Percentiles rank a stretch among this genome's conserved stretches.
Conservation (phyloP, 768 basidiomycete genomes). For the Mycena vulgaris region DNA sequence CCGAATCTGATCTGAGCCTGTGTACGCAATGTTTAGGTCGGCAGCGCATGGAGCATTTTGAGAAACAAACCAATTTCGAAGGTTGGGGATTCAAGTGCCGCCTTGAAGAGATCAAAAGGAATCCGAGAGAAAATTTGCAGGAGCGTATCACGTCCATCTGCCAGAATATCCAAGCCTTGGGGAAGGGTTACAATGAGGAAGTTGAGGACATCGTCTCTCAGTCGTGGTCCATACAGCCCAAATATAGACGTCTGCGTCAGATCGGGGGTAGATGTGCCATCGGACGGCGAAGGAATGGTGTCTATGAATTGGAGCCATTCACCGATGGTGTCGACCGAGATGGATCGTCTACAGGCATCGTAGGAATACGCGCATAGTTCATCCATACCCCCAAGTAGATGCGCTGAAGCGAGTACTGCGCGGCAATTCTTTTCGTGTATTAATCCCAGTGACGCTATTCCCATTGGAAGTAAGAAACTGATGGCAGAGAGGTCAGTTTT, state of each 20-base stretch:
- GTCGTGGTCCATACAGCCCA: slow-evolving; percentile 81
- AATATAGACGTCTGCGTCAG: slow-evolving; percentile 72
- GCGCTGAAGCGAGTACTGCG: slow-evolving; percentile 88
- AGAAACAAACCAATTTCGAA: slow-evolving; percentile 80
- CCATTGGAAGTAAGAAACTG: not conserved
- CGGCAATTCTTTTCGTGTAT: slow-evolving; percentile 87
- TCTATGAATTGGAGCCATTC: slow-evolving; percentile 87
- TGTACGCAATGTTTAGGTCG: slow-evolving; percentile 37
- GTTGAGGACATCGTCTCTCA: slow-evolving; percentile 84
- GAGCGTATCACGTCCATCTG: slow-evolving; percentile 76
- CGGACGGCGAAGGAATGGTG: slow-evolving; percentile 62
- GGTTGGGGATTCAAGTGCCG: slow-evolving; percentile 81
- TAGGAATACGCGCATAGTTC: slow-evolving; percentile 88
- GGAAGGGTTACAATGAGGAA: slow-evolving; percentile 86
- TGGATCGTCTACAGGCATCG: slow-evolving; percentile 80
- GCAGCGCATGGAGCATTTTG: slow-evolving; percentile 29
- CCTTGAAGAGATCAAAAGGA: slow-evolving; percentile 92
- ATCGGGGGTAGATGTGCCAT: slow-evolving; percentile 68
- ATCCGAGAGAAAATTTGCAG: slow-evolving; percentile 83
- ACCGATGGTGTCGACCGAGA: slow-evolving; percentile 81
- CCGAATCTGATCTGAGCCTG: slow-evolving; percentile 87
- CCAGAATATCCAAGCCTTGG: slow-evolving; percentile 69
- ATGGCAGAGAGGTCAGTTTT: not conserved
- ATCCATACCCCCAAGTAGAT: slow-evolving; percentile 89
- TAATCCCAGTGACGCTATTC: slow-evolving; percentile 65